Evolutionary conservation across 1,139 yeast species (phyloP), one percentile per base, ranked within the genome.

Genomic region (Pichia sp.): DNA sequence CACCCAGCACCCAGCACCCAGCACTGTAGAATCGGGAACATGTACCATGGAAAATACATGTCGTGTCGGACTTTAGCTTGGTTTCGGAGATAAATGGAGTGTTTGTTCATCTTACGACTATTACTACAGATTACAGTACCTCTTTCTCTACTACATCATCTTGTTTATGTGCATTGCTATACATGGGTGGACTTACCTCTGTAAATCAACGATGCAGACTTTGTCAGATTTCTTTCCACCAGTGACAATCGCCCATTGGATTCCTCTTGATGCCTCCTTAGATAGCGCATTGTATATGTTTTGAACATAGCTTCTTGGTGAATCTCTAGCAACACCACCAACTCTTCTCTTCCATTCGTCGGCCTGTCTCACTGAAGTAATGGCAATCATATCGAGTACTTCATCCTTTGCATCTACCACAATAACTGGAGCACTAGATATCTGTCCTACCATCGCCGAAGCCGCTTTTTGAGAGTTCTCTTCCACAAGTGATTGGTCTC

Each of bases 301-400:
- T 22, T 72, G 60, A 2, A 88, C 79, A 60, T 82, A 87, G 41
- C 87, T 83, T 55, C 85, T 70, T 15, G 94, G 93, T 2, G 74
- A 66, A 5, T 81, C 68, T 45, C 64, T 65, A 3, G 83, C 70
- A 2, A 79, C 71, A 27, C 87, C 86, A 10, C 87, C 83, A 3
- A 87, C 87, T 48, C 84, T 81, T 48, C 94, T 66, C 31, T 77
- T 63, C 96, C 96, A 88, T 67, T 87, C 95, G 43, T 88, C 96
- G 27, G 77, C 79, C 45, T 77, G 86, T 28, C 69, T 69, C 16
- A 88, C 67, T 0, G 94, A 79, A 0, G 94, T 80, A 1, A 80
- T 71, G 22, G 80, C 67, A 30, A 88, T 84, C 69, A 86, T 84
- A 31, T 85, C 93, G 40, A 88, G 54, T 1, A 84, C 83, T 46